Conservation (phyloP, 1,284 basidiomycete genomes). For the Phenoliferia sp. region DNA sequence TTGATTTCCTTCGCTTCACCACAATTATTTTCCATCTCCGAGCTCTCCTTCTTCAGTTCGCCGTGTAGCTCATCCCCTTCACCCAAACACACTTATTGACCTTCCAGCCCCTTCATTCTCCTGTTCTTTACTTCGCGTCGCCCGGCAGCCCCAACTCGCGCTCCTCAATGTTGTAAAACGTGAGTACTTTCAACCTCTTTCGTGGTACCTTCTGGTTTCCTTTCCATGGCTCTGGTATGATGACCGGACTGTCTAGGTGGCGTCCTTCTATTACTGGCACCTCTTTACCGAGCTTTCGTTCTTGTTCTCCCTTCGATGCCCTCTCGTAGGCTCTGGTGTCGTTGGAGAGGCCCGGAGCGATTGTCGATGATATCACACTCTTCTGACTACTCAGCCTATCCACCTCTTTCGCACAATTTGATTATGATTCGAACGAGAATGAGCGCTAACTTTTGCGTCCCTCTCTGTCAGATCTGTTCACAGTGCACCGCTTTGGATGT, state of each 20-base stretch:
- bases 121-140: too few species aligned
- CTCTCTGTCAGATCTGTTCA: not conserved
- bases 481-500: too few species aligned
- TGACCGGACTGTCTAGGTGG: slow-evolving; percentile 2
- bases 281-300: not conserved
- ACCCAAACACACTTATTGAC: too few species aligned
- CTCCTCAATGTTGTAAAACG: too few species aligned
- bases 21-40: too few species aligned
- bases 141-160: too few species aligned
- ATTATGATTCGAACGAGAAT: not conserved
- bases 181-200: too few species aligned
- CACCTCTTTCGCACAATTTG: not conserved
- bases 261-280: slow-evolving; percentile 5
- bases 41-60: too few species aligned
- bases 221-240: not conserved
- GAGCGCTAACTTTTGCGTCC: not conserved
- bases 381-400: not conserved
- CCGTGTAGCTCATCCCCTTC: too few species aligned
- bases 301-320: not conserved
- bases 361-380: not conserved
- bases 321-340: not conserved
- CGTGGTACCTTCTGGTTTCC: not conserved
- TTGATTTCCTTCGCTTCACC: too few species aligned
- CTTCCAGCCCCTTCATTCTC: too few species aligned
- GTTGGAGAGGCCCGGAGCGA: not conserved